phyloP scores from a whole-genome alignment of 257 asterid genomes.

The Catharanthus roseus region DNA sequence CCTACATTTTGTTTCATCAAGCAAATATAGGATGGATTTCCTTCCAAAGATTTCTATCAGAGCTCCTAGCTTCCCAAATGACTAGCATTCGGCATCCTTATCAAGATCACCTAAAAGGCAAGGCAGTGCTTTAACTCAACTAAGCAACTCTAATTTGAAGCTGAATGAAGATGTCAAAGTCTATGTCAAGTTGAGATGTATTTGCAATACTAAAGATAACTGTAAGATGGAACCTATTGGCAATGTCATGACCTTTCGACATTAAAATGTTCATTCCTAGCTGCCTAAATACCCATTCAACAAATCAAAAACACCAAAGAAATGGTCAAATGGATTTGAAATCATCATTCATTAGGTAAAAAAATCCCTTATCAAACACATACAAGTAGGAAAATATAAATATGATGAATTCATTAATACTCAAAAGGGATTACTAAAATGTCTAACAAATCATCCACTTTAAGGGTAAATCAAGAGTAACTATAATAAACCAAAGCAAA shows the following conservation, averaged over 20 bases:
- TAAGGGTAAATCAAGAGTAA: not conserved
- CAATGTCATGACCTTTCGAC: too few relatives aligned
- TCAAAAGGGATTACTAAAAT: not conserved
- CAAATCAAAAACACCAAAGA: not conserved
- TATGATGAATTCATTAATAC: not conserved
- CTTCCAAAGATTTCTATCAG: not conserved
- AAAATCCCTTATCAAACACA: not conserved
- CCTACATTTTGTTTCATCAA: not conserved
- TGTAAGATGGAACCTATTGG: too few relatives aligned
- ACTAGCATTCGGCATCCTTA: not conserved
- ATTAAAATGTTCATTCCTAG: too few relatives aligned
- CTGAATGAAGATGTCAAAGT: not conserved
- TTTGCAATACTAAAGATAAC: too few relatives aligned
- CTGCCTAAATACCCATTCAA: not conserved
- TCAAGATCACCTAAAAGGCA: not conserved
- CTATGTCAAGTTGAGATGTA: too few relatives aligned
- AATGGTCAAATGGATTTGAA: not conserved
- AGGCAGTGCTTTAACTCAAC: not conserved
- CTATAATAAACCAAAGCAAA: not conserved
- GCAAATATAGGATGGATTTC: too few relatives aligned
- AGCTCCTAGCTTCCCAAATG: not conserved
- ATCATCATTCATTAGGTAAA: not conserved
- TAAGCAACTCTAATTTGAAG: not conserved
- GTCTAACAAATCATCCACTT: not conserved
- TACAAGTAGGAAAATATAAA: not conserved